Conservation (phyloP, 1,284 basidiomycete genomes). For the Athelia sp. region DNA sequence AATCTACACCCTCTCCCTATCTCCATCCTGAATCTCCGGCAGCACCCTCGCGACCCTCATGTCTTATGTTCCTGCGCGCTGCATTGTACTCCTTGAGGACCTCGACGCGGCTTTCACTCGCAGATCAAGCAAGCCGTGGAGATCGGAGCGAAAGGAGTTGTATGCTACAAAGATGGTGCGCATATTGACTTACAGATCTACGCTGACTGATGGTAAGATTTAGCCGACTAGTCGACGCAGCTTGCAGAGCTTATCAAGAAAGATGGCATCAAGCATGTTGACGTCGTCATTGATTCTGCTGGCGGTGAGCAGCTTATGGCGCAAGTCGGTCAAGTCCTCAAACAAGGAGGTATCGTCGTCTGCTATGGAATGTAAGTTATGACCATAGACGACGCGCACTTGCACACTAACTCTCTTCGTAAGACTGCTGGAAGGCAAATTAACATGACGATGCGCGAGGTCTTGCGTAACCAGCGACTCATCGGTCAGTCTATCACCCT, state of each 20-base stretch:
- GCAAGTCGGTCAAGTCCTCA: conserved; percentile 54
- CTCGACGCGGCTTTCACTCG: conserved; percentile 79
- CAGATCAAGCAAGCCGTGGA: conserved; percentile 61
- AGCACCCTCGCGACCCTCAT: conserved; percentile 72
- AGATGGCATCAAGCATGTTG: conserved; percentile 25
- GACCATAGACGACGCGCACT: conserved; percentile 9
- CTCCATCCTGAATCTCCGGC: conserved; percentile 76
- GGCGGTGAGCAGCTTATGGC: conserved; percentile 73
- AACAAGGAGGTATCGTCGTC: conserved; percentile 68
- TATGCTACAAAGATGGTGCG: conserved; percentile 65
- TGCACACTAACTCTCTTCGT: conserved; percentile 21
- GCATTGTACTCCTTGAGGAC: conserved; percentile 81
- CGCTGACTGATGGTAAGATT: background rate
- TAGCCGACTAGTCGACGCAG: conserved; percentile 62
- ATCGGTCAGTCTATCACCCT: conserved; percentile 49
- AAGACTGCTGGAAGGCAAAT: conserved; percentile 66
- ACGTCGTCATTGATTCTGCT: conserved; percentile 77
- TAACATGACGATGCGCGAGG: conserved; percentile 74
- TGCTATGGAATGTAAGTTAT: conserved; percentile 67
- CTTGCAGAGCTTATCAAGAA: conserved; percentile 49
- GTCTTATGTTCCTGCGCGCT: conserved; percentile 76
- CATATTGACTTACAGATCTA: conserved; percentile 12
- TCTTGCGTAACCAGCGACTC: conserved; percentile 73
- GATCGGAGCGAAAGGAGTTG: conserved; percentile 77
- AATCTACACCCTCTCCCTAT: conserved; percentile 74